Base-by-base conservation (phyloP, 2,329 filamentous ascomycete species). In the Neofusicoccum umdonicola region DNA sequence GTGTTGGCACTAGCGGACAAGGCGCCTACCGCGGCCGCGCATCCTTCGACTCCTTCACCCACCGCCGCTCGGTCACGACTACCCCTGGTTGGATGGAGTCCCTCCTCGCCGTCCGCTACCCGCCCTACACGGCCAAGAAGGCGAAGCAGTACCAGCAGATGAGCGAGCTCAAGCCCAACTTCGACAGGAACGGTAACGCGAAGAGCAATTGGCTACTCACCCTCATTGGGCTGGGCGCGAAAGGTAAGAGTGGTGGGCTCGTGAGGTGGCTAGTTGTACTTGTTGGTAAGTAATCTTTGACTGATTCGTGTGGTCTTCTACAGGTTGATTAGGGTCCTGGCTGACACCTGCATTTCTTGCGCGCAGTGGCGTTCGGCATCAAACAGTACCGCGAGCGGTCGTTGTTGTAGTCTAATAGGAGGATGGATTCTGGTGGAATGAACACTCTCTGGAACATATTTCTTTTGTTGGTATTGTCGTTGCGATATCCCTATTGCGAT, bases 21-120 rank as follows among this genome's bases (percentile, higher is more conserved):
- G 92, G 92, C 67, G 81, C 86, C 35, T 96, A 96, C 81, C 87
- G 90, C 70, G 93, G 93, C 66, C 87, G 88, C 72, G 83, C 89
- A n/a, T 86, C 84, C 1, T 91, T 91, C 76, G 88, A 91, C 70
- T 80, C 80, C 68, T 91, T 90, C 73, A 86, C 86, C 1, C 88
- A 91, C 75, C 81, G 83, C 17, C 81, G 87, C 42, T 80, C 82
- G 57, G 77, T 91, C 39, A 85, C 87, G 22, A 83, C 81, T 50
- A 90, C 88, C 4, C 89, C 89, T 0, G 71, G 75, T 15, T 92
- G 89, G 89, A 83, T 89, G 68, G 89, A 92, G 73, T 80, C 78
- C 44, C 72, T 92, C 66, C 79, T 94, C 69, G 83, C 85, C 65
- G 82, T 91, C 61, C 85, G 91, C 66, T 89, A 89, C 73, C 87